Base-by-base conservation (phyloP, 495 filamentous ascomycete species). In the Podospora conica region DNA sequence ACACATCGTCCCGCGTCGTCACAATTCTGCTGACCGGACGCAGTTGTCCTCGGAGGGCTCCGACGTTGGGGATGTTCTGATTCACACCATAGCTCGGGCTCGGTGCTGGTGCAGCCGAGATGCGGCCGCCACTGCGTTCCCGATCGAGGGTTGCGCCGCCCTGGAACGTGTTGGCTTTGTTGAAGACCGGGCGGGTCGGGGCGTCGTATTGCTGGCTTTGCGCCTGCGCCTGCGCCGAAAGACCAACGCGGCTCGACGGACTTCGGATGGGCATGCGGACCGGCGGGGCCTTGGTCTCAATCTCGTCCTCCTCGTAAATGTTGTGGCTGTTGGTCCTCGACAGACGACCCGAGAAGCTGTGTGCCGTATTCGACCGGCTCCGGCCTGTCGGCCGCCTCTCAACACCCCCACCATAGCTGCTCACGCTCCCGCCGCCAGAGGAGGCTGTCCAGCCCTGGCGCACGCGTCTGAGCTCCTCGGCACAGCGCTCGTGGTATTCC, bases 401-500 rank as follows among this genome's bases (percentile, higher is more conserved):
- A 67, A 73, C 59, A 65, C 66, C 64, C 68, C 74, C 61, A 70
- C 69, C 65, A 58, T 69, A 68, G 28, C 62, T 61, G 40, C 55
- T 65, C 53, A 61, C 33, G 0, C 63, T 53, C 20, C 69, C 61
- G 29, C 40, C 24, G 12, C 10, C 31, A 0, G 70, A 22, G 20
- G 67, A 62, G 22, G 66, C 70, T 22, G 70, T 69, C 82, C 82
- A 85, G 66, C 80, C 79, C 68, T 81, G 75, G 60, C 80, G 81
- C 65, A 80, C 74, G 9, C 82, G 78, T 0, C 82, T 73, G 59
- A 86, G 81, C 69, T 86, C 84, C 21, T 98, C 93, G 21, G 91
- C 86, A 73, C 92, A 96, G 25, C 89, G 86, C 71, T 98, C 94
- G 71, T 97, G 89, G 75, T 96, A 98, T 61, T 88, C 88, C 64